Percentiles rank a stretch among this genome's conserved stretches.
phyloP scores from a whole-genome alignment of 2,329 filamentous ascomycete genomes.

The Cercospora brassicicola region DNA sequence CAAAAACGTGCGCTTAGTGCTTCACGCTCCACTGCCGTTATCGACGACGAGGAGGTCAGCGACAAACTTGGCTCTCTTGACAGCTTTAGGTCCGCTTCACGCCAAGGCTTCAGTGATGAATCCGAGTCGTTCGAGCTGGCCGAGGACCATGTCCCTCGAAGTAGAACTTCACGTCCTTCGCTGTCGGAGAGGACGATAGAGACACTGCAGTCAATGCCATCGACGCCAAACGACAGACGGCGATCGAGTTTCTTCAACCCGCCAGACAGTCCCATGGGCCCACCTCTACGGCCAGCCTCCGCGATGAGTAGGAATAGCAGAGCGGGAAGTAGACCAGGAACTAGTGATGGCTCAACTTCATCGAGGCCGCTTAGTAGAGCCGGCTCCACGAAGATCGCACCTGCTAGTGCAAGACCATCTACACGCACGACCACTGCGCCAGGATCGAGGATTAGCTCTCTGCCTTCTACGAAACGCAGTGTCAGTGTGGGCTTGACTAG shows the following conservation, averaged over 20 bases:
- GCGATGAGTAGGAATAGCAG: conserved; percentile 54
- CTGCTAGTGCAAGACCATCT: conserved; percentile 39
- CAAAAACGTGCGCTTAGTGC: conserved; percentile 6
- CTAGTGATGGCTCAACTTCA: conserved; percentile 44
- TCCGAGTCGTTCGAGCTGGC: conserved; percentile 24
- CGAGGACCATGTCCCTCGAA: conserved; percentile 18
- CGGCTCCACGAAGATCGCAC: conserved; percentile 39
- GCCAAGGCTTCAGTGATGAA: conserved; percentile 36
- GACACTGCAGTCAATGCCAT: conserved; percentile 73
- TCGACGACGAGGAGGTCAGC: conserved; percentile 37
- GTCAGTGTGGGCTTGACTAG: conserved; percentile 31
- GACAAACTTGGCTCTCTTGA: conserved; percentile 47
- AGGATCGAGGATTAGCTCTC: conserved; percentile 27
- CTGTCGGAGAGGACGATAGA: conserved; percentile 84
- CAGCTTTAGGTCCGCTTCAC: conserved; percentile 46
- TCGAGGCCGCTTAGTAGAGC: conserved; percentile 31
- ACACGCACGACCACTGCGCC: conserved; percentile 16
- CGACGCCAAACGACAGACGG: conserved; percentile 69
- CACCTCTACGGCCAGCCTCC: conserved; percentile 64
- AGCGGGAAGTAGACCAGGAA: conserved; percentile 50
- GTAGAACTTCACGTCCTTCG: conserved; percentile 54
- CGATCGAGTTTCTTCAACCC: conserved; percentile 71
- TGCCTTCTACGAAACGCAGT: conserved; percentile 33
- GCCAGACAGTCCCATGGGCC: conserved; percentile 57
- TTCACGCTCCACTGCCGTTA: neutral